A percentile compares a stretch with the other conserved stretches of the same genome.
phyloP scores from a whole-genome alignment of 2,329 filamentous ascomycete genomes.

The Cadophora sp. region DNA sequence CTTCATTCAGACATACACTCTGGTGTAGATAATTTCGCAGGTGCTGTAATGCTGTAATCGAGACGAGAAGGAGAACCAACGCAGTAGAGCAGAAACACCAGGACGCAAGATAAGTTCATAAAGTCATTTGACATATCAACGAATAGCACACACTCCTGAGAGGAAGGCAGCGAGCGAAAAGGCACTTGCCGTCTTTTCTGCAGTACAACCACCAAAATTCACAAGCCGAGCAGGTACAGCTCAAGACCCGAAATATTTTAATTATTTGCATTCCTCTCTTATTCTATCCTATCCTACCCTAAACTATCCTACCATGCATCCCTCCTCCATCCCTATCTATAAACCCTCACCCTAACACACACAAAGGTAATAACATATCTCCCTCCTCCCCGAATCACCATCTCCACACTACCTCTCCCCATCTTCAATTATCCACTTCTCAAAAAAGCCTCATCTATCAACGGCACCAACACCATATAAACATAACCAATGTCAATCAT shows the following conservation, averaged over 20 bases:
- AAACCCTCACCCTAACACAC: constrained; percentile 11
- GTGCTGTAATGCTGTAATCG: no score
- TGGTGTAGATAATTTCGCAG: no score
- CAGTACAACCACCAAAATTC: no score
- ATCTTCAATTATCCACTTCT: constrained; percentile 22
- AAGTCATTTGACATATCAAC: no score
- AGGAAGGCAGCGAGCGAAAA: no score
- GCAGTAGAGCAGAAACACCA: no score
- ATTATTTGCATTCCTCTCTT: constrained; percentile 27
- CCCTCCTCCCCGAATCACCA: background rate
- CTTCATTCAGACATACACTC: no score
- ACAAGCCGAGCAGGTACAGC: background rate
- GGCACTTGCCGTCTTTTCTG: no score
- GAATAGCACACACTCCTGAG: no score
- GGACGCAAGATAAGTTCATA: no score
- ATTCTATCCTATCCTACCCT: constrained; percentile 5
- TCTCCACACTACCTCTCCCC: no score
- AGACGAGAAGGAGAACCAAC: no score
- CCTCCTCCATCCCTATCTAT: constrained; percentile 18
- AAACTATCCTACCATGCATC: constrained; percentile 11
- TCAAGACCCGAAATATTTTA: background rate
- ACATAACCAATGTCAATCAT: constrained; percentile 23
- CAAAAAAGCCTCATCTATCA: background rate
- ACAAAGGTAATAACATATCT: background rate
- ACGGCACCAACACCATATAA: constrained; percentile 23